A percentile compares a stretch with the other conserved stretches of the same genome.
phyloP scores from a whole-genome alignment of 805 yeast species.

The Tetrapisispora arboricola region DNA sequence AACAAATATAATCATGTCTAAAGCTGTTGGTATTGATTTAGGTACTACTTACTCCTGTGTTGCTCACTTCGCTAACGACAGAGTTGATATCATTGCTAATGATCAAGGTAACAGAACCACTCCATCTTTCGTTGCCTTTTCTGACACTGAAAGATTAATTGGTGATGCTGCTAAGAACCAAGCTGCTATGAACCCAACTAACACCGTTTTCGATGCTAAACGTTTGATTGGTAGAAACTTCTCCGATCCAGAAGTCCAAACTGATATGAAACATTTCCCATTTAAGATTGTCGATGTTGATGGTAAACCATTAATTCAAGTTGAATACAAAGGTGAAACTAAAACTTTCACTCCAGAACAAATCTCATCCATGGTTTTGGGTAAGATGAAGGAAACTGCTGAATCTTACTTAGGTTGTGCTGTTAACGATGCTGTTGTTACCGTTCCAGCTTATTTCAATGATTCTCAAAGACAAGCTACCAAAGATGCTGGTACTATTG shows the following conservation, averaged over 20 bases:
- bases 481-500: conserved; percentile 92
- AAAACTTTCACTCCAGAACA: conserved; percentile 90
- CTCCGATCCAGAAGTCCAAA: conserved; percentile 48
- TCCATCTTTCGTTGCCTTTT: conserved; percentile 93
- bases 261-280: conserved; percentile 68
- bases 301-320: conserved; percentile 83
- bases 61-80: conserved; percentile 73
- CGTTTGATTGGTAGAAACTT: conserved; percentile 75
- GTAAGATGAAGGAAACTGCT: conserved; percentile 90
- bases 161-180: conserved; percentile 99
- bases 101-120: conserved; percentile 90
- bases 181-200: conserved; percentile 91
- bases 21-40: conserved; percentile 66
- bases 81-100: conserved; percentile 49
- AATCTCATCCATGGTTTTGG: conserved; percentile 83
- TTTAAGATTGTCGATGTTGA: conserved; percentile 66
- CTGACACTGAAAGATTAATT: conserved; percentile 87
- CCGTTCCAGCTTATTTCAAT: conserved; percentile 94
- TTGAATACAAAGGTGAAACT: conserved; percentile 79
- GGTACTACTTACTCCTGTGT: conserved; percentile 45
- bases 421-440: conserved; percentile 86
- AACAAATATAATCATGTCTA: conserved; percentile 1
- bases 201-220: conserved; percentile 93
- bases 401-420: conserved; percentile 78
- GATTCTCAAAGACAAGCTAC: conserved; percentile 97